These are phyloP conservation scores for Cardamine chenopodiifolia DNA, from an alignment of 345 rosid species.

Conservation along the genomic window DNA sequence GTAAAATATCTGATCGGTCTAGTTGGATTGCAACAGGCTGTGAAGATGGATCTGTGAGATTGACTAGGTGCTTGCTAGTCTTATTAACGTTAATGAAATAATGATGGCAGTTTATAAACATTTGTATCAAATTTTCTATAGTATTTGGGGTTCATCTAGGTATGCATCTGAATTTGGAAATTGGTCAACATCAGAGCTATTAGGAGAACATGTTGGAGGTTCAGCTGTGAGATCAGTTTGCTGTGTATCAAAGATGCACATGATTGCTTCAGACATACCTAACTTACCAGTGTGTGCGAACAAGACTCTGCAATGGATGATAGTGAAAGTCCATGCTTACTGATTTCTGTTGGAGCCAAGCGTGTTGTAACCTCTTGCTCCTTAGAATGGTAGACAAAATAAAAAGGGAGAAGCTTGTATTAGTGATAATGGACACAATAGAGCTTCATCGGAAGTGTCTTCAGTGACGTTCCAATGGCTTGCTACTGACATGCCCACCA, in stretches of 20 bases:
- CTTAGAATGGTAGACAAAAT: slow-evolving; percentile 50
- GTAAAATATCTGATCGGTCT: slow-evolving; percentile 41
- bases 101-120: not conserved
- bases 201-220: slow-evolving; percentile 98
- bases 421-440: slow-evolving; percentile 34
- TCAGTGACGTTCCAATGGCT: slow-evolving; percentile 94
- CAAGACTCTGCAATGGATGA: slow-evolving; percentile 41
- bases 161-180: slow-evolving; percentile 58
- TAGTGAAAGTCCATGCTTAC: slow-evolving; percentile 54
- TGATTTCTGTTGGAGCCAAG: slow-evolving; percentile 93
- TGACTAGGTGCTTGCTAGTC: slow-evolving; percentile 66
- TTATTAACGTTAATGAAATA: slow-evolving; percentile 10
- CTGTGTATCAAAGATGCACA: slow-evolving; percentile 59
- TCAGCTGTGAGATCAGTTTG: slow-evolving; percentile 95
- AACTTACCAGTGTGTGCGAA: slow-evolving; percentile 19
- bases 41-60: slow-evolving; percentile 97
- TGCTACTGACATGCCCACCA: slow-evolving; percentile 87
- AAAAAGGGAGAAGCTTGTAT: slow-evolving; percentile 36
- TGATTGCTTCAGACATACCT: slow-evolving; percentile 44
- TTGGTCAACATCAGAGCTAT: slow-evolving; percentile 78
- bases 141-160: slow-evolving; percentile 48
- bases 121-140: slow-evolving; percentile 1
- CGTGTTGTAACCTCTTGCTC: slow-evolving; percentile 85
- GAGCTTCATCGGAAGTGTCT: slow-evolving; percentile 43
- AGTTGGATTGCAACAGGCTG: slow-evolving; percentile 97